Evolutionary conservation across 495 filamentous ascomycete genomes (phyloP).

Genomic region (Tuber umbilicatum): DNA sequence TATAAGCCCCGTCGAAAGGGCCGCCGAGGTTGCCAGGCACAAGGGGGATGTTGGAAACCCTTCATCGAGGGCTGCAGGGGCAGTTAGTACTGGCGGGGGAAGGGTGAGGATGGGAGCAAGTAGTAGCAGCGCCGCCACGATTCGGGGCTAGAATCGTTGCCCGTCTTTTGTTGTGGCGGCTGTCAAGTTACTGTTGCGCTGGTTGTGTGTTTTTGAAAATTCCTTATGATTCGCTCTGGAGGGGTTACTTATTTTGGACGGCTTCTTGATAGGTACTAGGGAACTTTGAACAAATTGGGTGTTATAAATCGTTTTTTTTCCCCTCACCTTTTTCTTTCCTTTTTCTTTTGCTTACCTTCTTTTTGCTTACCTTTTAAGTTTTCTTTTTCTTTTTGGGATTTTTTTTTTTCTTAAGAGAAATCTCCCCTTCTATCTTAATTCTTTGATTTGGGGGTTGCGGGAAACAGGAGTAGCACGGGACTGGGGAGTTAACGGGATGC

Average conservation of each 20-base stretch:
- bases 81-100: constrained; percentile 13
- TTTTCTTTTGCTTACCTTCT: neutral
- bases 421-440: constrained; percentile 1
- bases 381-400: constrained; percentile 3
- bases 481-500: constrained; percentile 11
- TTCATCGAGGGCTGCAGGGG: constrained; percentile 15
- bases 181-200: constrained; percentile 3
- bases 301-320: constrained; percentile 29
- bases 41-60: constrained; percentile 15
- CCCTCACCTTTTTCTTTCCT: constrained; percentile 6
- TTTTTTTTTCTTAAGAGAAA: constrained; percentile 6
- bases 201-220: constrained; percentile 1
- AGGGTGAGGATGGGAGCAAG: constrained; percentile 18
- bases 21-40: constrained; percentile 7
- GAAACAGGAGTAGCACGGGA: constrained; percentile 3
- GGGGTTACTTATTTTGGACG: constrained; percentile 29
- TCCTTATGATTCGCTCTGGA: constrained; percentile 5
- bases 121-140: constrained; percentile 3
- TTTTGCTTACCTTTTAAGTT: constrained; percentile 11
- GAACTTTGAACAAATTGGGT: constrained; percentile 29
- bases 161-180: neutral
- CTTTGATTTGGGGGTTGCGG: neutral
- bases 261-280: constrained; percentile 34
- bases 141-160: constrained; percentile 1
- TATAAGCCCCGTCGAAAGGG: constrained; percentile 18